phyloP scores from a whole-genome alignment of 768 basidiomycete genomes.

The Suillus ampliporus region DNA sequence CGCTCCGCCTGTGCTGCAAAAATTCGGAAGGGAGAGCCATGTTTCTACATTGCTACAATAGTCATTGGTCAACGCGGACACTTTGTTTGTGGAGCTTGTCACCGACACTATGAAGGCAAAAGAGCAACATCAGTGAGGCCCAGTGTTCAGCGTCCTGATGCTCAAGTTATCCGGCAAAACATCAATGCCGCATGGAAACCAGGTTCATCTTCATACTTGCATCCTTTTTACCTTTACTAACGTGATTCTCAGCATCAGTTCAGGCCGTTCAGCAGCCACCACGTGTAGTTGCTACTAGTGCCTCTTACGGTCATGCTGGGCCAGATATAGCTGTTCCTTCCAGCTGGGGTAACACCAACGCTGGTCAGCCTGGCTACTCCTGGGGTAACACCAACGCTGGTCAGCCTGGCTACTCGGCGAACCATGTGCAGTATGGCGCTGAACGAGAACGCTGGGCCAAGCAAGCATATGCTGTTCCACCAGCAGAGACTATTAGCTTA shows the following conservation, averaged over 20 bases:
- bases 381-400: too few species aligned
- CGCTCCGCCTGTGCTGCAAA: background rate
- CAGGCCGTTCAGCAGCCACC: too few species aligned
- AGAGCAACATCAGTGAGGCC: background rate
- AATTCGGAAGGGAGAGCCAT: constrained; percentile 13
- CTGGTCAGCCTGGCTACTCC: too few species aligned
- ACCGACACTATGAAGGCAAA: constrained; percentile 9
- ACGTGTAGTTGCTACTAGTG: background rate
- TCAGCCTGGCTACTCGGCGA: constrained; percentile 8
- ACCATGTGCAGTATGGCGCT: constrained; percentile 10
- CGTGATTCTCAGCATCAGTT: background rate
- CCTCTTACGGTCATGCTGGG: too few species aligned
- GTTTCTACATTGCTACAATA: constrained; percentile 4
- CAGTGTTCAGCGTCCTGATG: background rate
- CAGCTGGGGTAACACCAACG: too few species aligned
- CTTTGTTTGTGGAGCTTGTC: constrained; percentile 9
- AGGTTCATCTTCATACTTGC: background rate
- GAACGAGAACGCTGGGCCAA: constrained; percentile 3
- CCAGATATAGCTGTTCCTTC: background rate
- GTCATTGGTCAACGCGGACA: background rate
- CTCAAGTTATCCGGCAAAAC: background rate
- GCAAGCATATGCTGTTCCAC: background rate
- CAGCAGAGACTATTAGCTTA: constrained; percentile 3
- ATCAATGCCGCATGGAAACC: background rate
- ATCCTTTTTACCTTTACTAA: background rate